Evolutionary conservation across 352 stramenopile species (phyloP).

Genomic region (Globisporangium emineosum): DNA sequence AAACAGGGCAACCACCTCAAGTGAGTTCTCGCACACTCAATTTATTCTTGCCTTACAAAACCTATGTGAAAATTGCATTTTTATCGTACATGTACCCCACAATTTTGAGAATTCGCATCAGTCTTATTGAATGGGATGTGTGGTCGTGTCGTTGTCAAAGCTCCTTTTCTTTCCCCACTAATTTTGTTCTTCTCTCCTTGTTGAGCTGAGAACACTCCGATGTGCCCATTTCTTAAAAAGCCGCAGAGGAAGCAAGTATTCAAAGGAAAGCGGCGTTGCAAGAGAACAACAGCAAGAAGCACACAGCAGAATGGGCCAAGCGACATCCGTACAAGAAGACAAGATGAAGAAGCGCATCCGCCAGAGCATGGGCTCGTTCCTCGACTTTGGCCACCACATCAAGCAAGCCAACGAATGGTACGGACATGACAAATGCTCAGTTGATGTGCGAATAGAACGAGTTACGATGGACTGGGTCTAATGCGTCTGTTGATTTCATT

Average conservation of each 20-base stretch:
- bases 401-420: slow-evolving; percentile 81
- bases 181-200: slow-evolving; percentile 9
- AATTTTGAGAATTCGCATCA: not conserved
- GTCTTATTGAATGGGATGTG: not conserved
- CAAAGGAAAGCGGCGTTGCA: not conserved
- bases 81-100: not conserved
- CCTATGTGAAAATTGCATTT: not conserved
- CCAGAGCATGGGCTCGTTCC: slow-evolving; percentile 66
- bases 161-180: slow-evolving; percentile 2
- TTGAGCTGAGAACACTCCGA: not conserved
- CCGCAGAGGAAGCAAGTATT: not conserved
- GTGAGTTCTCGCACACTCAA: not conserved
- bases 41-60: not conserved
- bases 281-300: not conserved
- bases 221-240: slow-evolving; percentile 19
- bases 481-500: not conserved
- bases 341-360: slow-evolving; percentile 71
- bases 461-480: not conserved
- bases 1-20: slow-evolving; percentile 7
- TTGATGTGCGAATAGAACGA: slow-evolving; percentile 4
- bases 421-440: not conserved
- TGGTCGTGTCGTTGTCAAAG: slow-evolving; percentile 10
- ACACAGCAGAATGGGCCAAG: slow-evolving; percentile 50
- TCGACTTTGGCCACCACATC: slow-evolving; percentile 68
- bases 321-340: slow-evolving; percentile 63